Percentiles rank a stretch among this genome's conserved stretches.
phyloP scores from a whole-genome alignment of 106 monocot species.

The Allium fistulosum region DNA sequence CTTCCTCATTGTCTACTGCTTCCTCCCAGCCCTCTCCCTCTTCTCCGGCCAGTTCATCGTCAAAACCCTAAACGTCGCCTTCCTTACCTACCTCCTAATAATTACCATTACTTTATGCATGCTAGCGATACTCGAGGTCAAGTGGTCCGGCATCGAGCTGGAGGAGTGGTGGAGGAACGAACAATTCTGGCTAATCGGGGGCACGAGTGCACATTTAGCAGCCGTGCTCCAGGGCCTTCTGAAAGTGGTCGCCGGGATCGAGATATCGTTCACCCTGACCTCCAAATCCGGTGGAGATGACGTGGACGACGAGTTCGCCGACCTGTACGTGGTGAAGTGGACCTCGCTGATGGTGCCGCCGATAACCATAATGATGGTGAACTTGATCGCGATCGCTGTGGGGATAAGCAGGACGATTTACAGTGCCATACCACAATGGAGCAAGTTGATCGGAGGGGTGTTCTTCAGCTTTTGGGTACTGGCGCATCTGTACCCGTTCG shows the following conservation, averaged over 20 bases:
- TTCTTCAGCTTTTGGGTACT: conserved; percentile 87
- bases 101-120: conserved; percentile 44
- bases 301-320: conserved; percentile 82
- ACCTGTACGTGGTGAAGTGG: conserved; percentile 94
- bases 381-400: conserved; percentile 57
- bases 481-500: conserved; percentile 92
- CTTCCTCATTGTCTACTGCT: conserved; percentile 79
- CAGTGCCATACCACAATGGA: conserved; percentile 57
- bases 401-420: conserved; percentile 61
- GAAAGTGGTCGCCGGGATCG: conserved; percentile 89
- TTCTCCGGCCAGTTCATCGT: conserved; percentile 83
- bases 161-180: conserved; percentile 89
- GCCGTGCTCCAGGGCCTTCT: conserved; percentile 67
- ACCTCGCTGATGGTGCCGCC: conserved; percentile 83
- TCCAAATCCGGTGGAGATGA: conserved; percentile 90
- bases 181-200: conserved; percentile 94
- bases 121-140: conserved; percentile 62
- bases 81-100: conserved; percentile 56
- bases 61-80: conserved; percentile 41
- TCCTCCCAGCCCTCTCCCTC: conserved; percentile 73
- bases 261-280: conserved; percentile 97
- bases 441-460: conserved; percentile 57
- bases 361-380: conserved; percentile 70
- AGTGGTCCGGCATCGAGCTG: conserved; percentile 62
- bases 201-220: conserved; percentile 67